phyloP scores from a whole-genome alignment of 768 basidiomycete species.

The Termitomyces sp. region DNA sequence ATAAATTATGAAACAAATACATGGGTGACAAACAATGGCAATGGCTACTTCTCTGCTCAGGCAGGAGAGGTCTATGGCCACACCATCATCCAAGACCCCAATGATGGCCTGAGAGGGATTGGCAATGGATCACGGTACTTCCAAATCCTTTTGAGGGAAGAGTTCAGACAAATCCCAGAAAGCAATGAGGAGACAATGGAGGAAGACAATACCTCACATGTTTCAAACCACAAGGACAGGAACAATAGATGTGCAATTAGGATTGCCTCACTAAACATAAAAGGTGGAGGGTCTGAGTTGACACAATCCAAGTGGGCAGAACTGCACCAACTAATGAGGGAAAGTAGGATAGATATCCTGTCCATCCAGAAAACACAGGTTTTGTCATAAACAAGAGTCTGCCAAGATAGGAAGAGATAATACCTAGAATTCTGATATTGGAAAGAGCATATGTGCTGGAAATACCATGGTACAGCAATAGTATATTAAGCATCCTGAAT shows the following conservation, averaged over 20 bases:
- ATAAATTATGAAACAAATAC: not conserved
- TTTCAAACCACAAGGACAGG: no score
- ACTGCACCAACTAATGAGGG: slow-evolving; percentile 19
- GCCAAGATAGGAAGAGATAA: slow-evolving; percentile 10
- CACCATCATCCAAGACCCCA: no score
- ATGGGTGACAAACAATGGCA: not conserved
- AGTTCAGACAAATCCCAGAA: no score
- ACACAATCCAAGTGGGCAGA: slow-evolving; percentile 17
- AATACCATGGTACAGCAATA: slow-evolving; percentile 15
- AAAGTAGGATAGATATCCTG: slow-evolving; percentile 21
- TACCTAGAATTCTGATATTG: slow-evolving; percentile 13
- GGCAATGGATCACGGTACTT: no score
- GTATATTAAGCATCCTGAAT: not conserved
- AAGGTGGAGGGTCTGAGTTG: not conserved
- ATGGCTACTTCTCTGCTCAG: no score
- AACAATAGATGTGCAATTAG: not conserved
- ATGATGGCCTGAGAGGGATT: no score
- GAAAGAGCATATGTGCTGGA: slow-evolving; percentile 4
- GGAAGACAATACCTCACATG: no score
- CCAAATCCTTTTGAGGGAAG: no score
- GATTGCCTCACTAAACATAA: not conserved
- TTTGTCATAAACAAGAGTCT: slow-evolving; percentile 15
- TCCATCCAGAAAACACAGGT: slow-evolving; percentile 28
- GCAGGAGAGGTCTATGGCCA: no score
- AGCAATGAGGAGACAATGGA: no score